Evolutionary conservation across 768 basidiomycete genomes (phyloP).

Genomic region (Paxillus rubicundulus): DNA sequence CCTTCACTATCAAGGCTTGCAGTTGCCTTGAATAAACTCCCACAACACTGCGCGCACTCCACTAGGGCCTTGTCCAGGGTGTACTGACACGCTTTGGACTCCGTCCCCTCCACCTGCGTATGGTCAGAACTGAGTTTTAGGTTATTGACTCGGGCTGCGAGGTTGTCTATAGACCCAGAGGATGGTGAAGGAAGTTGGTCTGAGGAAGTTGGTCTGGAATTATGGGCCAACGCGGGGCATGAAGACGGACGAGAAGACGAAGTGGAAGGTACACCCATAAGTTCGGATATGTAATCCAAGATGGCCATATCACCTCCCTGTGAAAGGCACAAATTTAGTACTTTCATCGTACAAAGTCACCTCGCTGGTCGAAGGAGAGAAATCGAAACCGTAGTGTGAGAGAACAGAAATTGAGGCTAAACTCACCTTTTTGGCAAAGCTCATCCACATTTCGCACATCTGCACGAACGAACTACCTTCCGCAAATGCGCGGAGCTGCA

Average conservation of each 20-base stretch:
- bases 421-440: conserved; percentile 62
- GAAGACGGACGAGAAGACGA: neutral
- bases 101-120: neutral
- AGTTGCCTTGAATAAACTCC: conserved; percentile 44
- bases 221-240: neutral
- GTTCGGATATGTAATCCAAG: conserved; percentile 45
- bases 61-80: conserved; percentile 22
- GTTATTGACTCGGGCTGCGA: conserved; percentile 15
- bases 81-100: neutral
- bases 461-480: conserved; percentile 51
- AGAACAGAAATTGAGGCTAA: neutral
- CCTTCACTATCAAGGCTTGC: conserved; percentile 30
- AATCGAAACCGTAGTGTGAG: neutral
- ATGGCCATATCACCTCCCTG: conserved; percentile 48
- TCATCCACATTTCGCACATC: conserved; percentile 73
- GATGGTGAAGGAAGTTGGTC: neutral
- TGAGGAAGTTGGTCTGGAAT: neutral
- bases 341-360: neutral
- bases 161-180: conserved; percentile 16
- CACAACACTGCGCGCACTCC: conserved; percentile 42
- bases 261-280: conserved; percentile 32
- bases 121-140: conserved; percentile 17
- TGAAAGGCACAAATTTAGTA: neutral
- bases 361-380: neutral
- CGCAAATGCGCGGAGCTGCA: conserved; percentile 40